Conservation (phyloP, 371 early-diverging fungal genomes). For the Mortierella sp. region DNA sequence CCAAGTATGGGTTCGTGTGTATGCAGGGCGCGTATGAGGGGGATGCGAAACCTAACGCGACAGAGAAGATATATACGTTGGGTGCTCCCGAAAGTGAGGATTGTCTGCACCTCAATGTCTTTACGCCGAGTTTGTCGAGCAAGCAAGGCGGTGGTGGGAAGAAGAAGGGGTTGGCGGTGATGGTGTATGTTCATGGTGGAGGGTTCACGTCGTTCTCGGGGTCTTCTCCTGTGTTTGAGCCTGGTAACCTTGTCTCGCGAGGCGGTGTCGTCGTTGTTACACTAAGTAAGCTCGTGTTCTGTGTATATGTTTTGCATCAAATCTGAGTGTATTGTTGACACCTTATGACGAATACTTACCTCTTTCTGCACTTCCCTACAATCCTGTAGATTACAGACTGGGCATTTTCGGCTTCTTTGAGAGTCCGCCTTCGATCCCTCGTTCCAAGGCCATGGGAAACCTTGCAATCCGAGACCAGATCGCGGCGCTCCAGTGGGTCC, state of each 20-base stretch:
- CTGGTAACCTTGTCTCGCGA: conserved; percentile 31
- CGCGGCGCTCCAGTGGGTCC: conserved; percentile 63
- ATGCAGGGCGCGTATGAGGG: not conserved
- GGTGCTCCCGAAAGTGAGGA: conserved; percentile 36
- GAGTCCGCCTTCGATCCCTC: conserved; percentile 22
- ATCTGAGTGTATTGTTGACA: not conserved
- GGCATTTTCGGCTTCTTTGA: conserved; percentile 59
- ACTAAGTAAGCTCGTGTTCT: conserved; percentile 4
- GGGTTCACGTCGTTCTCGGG: not conserved
- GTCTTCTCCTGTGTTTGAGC: conserved; percentile 12
- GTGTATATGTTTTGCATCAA: not conserved
- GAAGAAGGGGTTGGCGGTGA: conserved; percentile 32
- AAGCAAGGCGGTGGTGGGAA: conserved; percentile 3
- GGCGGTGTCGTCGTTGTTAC: conserved; percentile 35
- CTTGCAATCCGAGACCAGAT: conserved; percentile 36
- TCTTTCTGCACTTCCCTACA: not conserved
- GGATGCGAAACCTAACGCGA: not conserved
- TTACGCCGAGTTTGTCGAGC: conserved; percentile 29
- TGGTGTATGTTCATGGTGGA: conserved; percentile 32
- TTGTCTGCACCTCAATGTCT: conserved; percentile 60
- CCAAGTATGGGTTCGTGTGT: conserved; percentile 27
- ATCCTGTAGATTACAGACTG: conserved; percentile 60
- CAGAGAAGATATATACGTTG: not conserved
- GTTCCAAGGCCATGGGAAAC: conserved; percentile 32
- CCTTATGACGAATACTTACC: not conserved